Evolutionary conservation across 257 asterid genomes (phyloP).

Genomic region (Linaria vulgaris): DNA sequence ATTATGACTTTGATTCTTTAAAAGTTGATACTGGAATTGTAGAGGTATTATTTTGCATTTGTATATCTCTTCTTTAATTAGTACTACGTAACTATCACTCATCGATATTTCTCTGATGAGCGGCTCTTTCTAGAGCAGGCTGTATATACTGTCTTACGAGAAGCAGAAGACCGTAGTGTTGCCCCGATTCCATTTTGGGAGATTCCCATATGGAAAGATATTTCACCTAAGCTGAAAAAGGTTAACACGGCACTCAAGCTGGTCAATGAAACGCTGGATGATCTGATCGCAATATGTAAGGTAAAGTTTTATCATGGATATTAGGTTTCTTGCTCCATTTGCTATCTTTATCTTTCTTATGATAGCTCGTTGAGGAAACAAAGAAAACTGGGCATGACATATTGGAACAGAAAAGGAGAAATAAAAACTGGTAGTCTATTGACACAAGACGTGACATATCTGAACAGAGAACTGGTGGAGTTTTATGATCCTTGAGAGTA

Average conservation of each 20-base stretch:
- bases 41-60: slow-evolving; percentile 54
- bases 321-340: not conserved
- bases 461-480: not conserved
- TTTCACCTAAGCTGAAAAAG: slow-evolving; percentile 84
- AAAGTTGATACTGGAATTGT: slow-evolving; percentile 84
- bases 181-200: slow-evolving; percentile 98
- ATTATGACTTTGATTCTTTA: slow-evolving; percentile 92
- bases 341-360: slow-evolving; percentile 12
- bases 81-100: slow-evolving; percentile 13
- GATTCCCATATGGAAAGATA: slow-evolving; percentile 95
- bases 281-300: slow-evolving; percentile 87
- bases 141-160: slow-evolving; percentile 87
- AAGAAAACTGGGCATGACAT: not conserved
- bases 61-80: slow-evolving; percentile 17
- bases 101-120: too few species aligned
- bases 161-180: slow-evolving; percentile 92
- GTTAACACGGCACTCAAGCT: slow-evolving; percentile 84
- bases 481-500: not conserved
- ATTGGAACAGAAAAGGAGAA: too few species aligned
- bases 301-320: slow-evolving; percentile 36
- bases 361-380: not conserved
- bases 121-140: slow-evolving; percentile 76
- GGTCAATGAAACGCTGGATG: slow-evolving; percentile 73
- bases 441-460: slow-evolving; percentile 1
- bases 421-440: slow-evolving; percentile 11